Evolutionary conservation across 805 yeast genomes (phyloP), one percentile per base, ranked within the genome.

Genomic region (Blastobotrys chiropterorum): DNA sequence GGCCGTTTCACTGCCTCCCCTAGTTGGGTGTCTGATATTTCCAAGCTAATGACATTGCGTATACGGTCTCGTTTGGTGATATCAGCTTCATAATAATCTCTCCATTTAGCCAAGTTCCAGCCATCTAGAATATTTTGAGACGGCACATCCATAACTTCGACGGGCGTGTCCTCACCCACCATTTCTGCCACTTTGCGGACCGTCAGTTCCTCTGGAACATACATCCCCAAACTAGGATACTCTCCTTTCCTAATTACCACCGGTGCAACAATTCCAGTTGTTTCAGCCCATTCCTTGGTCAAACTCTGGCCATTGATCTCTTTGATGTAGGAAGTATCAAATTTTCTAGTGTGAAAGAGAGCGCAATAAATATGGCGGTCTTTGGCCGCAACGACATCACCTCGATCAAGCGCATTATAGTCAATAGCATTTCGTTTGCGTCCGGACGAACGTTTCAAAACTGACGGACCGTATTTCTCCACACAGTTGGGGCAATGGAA

Each of bases 141-240:
- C 19, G 85, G 73, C 2, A 88, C 95, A 64, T 90, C 96, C 92
- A 90, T 87, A 1, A 90, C 96, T 51, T 87, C 95, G 1, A 90
- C 77, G 0, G 76, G 76, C 2, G 70, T 68, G 39, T 82, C 85
- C 3, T 68, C 77, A 0, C 96, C 96, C 22, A 88, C 75, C 11
- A 73, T 62, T 3, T 76, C 75, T 0, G 84, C 71, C 0, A 87
- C 75, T 53, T 79, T 71, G 44, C 76, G 73, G 3, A 87, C 81
- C 5, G 80, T 75, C 40, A 86, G 70, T 2, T 67, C 60, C 4
- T 62, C 60, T 0, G 95, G 95, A n/a, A 82, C 65, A n/a, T 53
- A 38, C 74, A 83, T 68, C 0, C 79, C 85, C 2, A 74, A 66
- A 0, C 60, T 66, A 1, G 60, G 62, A 11, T 61, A 58, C 42